phyloP scores from a whole-genome alignment of 805 yeast genomes.

The Pichia kluyveri region DNA sequence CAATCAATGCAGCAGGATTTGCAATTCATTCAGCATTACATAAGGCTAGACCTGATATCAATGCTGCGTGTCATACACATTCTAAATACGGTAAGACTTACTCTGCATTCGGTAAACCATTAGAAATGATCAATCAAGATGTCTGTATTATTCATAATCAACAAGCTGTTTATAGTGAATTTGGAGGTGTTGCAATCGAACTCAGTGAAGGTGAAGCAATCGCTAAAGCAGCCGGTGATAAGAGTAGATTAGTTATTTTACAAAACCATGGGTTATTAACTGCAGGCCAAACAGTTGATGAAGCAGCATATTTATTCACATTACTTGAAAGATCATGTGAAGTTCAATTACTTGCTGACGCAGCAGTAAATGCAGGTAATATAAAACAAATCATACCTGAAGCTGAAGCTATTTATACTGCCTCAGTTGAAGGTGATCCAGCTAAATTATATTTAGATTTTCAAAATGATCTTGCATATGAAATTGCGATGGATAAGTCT shows the following conservation, averaged over 20 bases:
- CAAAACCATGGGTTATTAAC: constrained; percentile 70
- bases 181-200: constrained; percentile 74
- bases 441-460: constrained; percentile 64
- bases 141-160: constrained; percentile 55
- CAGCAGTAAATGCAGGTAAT: constrained; percentile 33
- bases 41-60: constrained; percentile 56
- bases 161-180: constrained; percentile 56
- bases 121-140: constrained; percentile 78
- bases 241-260: constrained; percentile 44
- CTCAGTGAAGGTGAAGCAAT: constrained; percentile 51
- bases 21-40: constrained; percentile 60
- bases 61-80: constrained; percentile 67
- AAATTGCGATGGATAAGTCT: constrained; percentile 12
- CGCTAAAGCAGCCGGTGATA: constrained; percentile 52
- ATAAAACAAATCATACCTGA: constrained; percentile 38
- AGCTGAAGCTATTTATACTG: constrained; percentile 60
- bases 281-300: constrained; percentile 61
- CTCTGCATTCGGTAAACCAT: constrained; percentile 51
- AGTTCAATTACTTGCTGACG: constrained; percentile 55
- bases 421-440: constrained; percentile 49
- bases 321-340: constrained; percentile 57
- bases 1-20: constrained; percentile 61
- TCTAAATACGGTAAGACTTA: constrained; percentile 57
- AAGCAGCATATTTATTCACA: constrained; percentile 45
- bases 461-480: constrained; percentile 57